A percentile compares a stretch with the other conserved stretches of the same genome.
phyloP scores from a whole-genome alignment of 345 rosid genomes.

The Adansonia digitata region DNA sequence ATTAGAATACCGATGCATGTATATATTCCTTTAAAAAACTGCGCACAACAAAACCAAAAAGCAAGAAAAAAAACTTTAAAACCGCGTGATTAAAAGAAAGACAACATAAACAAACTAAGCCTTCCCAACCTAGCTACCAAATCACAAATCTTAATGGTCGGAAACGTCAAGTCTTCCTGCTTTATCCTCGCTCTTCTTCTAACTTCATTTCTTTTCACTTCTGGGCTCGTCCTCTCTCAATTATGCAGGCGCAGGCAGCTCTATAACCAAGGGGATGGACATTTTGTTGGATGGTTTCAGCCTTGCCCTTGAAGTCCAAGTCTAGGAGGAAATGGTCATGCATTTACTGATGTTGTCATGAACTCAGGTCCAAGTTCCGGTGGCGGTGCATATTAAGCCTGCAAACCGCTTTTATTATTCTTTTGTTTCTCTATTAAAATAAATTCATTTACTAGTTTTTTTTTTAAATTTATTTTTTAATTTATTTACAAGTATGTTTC shows the following conservation, averaged over 20 bases:
- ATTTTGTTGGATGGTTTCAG: constrained; percentile 18
- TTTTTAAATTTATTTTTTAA: too few relatives aligned
- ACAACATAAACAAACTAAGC: background rate
- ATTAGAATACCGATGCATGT: too few relatives aligned
- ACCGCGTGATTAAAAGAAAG: too few relatives aligned
- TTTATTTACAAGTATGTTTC: too few relatives aligned
- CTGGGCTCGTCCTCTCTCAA: constrained; percentile 33
- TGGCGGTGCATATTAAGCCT: background rate
- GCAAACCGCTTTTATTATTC: too few relatives aligned
- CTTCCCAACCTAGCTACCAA: background rate
- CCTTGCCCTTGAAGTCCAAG: constrained; percentile 30
- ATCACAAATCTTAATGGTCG: constrained; percentile 20
- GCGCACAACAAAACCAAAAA: too few relatives aligned
- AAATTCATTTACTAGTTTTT: too few relatives aligned
- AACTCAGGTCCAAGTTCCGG: constrained; percentile 26
- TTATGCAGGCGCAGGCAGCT: background rate
- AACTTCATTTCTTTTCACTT: background rate
- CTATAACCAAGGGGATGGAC: constrained; percentile 19
- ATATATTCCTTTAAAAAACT: too few relatives aligned
- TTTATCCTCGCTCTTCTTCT: constrained; percentile 13
- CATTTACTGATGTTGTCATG: constrained; percentile 6
- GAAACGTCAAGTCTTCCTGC: background rate
- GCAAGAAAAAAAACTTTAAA: too few relatives aligned
- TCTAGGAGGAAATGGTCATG: constrained; percentile 18
- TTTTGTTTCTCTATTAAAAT: too few relatives aligned